Conservation (phyloP, 2,329 filamentous ascomycete genomes). For the Aspergillus fumigatus region DNA sequence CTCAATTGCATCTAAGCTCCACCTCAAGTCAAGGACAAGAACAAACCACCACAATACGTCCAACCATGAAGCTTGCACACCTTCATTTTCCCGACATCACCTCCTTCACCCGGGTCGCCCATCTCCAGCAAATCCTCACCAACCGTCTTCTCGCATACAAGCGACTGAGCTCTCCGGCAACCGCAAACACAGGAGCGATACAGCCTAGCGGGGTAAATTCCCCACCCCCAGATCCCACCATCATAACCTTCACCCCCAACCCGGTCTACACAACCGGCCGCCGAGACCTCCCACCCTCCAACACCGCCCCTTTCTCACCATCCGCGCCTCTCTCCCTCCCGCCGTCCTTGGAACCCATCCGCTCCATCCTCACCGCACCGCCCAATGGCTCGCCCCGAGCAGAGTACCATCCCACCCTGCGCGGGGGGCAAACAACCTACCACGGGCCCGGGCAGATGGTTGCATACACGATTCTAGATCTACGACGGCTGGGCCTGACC, state of each 20-base stretch:
- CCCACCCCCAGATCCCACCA: constrained; percentile 58
- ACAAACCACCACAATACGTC: not conserved
- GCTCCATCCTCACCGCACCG: constrained; percentile 25
- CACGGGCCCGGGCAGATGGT: constrained; percentile 92
- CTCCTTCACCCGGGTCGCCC: constrained; percentile 52
- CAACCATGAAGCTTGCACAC: constrained; percentile 53
- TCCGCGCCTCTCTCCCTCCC: constrained; percentile 34
- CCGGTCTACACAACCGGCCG: constrained; percentile 89
- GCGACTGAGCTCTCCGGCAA: constrained; percentile 33
- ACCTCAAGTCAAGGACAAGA: not conserved
- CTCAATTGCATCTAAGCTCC: not conserved
- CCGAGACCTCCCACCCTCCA: constrained; percentile 57
- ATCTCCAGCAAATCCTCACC: constrained; percentile 55
- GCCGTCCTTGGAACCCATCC: constrained; percentile 33
- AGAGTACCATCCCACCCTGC: constrained; percentile 65
- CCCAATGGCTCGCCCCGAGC: constrained; percentile 42
- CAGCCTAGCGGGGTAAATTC: constrained; percentile 15
- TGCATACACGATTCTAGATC: constrained; percentile 86
- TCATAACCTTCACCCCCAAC: constrained; percentile 76
- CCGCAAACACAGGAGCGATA: constrained; percentile 16
- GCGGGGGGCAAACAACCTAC: constrained; percentile 89
- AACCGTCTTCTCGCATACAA: constrained; percentile 59
- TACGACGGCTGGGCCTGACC: constrained; percentile 62
- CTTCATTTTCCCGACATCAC: constrained; percentile 54
- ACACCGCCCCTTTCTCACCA: constrained; percentile 19